Conservation (phyloP, 2,329 filamentous ascomycete species). For the Epichloe scottii region DNA sequence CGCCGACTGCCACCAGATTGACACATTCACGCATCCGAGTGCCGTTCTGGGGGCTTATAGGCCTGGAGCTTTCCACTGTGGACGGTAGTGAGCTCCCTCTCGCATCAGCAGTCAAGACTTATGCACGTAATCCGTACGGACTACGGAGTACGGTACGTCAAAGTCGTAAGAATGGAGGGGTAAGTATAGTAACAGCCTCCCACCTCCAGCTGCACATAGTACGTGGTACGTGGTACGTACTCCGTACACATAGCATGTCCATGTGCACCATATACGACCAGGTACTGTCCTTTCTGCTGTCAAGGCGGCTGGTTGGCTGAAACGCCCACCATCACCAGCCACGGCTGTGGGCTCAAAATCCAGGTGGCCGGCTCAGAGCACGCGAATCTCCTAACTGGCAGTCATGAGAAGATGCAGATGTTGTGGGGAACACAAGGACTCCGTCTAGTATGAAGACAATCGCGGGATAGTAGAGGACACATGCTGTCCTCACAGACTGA, state of each 20-base stretch:
- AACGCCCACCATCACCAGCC: slow-evolving; percentile 3
- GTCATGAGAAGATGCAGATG: neutral
- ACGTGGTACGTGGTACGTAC: neutral
- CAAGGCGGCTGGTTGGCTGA: slow-evolving; percentile 9
- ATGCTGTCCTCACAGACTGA: too few relatives aligned
- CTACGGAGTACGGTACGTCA: neutral
- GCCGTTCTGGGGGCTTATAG: neutral
- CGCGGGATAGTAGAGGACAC: too few relatives aligned
- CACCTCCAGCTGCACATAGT: neutral
- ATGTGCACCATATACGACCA: neutral
- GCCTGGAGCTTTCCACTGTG: neutral
- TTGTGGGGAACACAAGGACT: too few relatives aligned
- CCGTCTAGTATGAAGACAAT: too few relatives aligned
- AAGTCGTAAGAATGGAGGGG: neutral
- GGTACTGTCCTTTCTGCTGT: neutral
- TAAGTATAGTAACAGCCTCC: neutral
- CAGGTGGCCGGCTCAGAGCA: neutral
- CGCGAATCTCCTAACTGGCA: neutral
- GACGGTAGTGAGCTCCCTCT: too few relatives aligned
- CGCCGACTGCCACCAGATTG: too few relatives aligned
- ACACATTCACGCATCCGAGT: too few relatives aligned
- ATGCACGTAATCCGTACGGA: too few relatives aligned
- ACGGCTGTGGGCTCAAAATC: neutral
- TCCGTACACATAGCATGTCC: neutral
- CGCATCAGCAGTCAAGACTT: neutral